A percentile compares a stretch with the other conserved stretches of the same genome.
Conservation (phyloP, 208 protist species). For the Lotmaria passim region DNA sequence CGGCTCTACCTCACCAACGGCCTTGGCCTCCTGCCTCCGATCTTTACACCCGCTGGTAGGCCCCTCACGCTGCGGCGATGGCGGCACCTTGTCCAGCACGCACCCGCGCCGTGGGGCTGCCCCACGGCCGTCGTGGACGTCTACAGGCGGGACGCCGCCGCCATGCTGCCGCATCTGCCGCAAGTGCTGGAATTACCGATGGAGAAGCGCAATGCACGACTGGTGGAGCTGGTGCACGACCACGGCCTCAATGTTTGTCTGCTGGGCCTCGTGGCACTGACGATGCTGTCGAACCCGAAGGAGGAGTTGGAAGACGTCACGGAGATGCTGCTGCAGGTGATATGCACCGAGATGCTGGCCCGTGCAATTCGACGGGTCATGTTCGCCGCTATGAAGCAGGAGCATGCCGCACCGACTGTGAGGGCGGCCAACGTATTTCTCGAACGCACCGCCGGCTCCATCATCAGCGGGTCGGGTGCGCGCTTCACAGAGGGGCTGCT, state of each 20-base stretch:
- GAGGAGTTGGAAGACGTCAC: constrained; percentile 40
- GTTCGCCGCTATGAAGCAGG: constrained; percentile 32
- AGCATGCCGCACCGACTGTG: constrained; percentile 25
- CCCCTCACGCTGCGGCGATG: constrained; percentile 49
- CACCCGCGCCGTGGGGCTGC: constrained; percentile 22
- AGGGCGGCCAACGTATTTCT: constrained; percentile 41
- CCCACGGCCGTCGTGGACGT: constrained; percentile 5
- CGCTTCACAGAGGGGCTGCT: constrained; percentile 45
- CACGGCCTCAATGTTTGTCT: constrained; percentile 51
- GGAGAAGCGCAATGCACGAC: constrained; percentile 30
- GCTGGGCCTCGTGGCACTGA: constrained; percentile 41
- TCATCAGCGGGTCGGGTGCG: constrained; percentile 31
- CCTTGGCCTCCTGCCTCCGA: constrained; percentile 49
- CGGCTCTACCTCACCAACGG: constrained; percentile 55
- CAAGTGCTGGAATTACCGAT: constrained; percentile 28
- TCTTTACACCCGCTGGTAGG: constrained; percentile 16
- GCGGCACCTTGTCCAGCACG: constrained; percentile 42
- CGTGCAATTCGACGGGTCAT: constrained; percentile 48
- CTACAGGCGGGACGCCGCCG: constrained; percentile 29
- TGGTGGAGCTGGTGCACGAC: constrained; percentile 51
- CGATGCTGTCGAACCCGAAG: constrained; percentile 28
- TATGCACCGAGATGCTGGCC: constrained; percentile 53
- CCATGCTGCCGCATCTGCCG: constrained; percentile 27
- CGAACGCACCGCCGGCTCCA: constrained; percentile 43
- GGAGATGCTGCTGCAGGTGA: constrained; percentile 37